Percentiles rank a stretch among this genome's conserved stretches.
These are phyloP conservation scores for Artemisia argyi DNA, from an alignment of 129 eudicot genomes.

Conservation along the genomic window DNA sequence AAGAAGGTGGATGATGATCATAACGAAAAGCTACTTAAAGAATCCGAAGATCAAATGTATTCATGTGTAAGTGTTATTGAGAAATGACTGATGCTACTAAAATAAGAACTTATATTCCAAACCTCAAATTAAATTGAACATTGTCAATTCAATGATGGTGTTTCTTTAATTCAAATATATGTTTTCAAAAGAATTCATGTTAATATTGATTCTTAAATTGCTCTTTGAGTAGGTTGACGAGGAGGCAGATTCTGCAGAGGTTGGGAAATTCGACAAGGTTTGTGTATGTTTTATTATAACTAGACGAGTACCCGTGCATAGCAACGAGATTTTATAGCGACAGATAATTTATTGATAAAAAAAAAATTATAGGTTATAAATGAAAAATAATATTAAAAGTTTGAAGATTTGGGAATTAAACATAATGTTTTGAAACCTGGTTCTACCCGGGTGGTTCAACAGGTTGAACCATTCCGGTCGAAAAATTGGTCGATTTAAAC, in stretches of 20 bases:
- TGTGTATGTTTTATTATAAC: slow-evolving; percentile 14
- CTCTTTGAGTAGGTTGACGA: slow-evolving; percentile 47
- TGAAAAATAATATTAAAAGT: too few relatives aligned
- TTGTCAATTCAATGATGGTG: background rate
- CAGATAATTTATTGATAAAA: too few relatives aligned
- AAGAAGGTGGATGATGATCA: slow-evolving; percentile 44
- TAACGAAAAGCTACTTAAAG: slow-evolving; percentile 37
- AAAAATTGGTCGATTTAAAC: too few relatives aligned
- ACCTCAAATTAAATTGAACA: background rate
- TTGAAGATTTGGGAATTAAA: too few relatives aligned
- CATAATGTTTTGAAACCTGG: too few relatives aligned
- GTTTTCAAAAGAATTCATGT: background rate
- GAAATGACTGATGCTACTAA: background rate
- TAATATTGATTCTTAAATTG: slow-evolving; percentile 17
- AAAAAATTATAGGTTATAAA: too few relatives aligned
- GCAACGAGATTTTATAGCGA: too few relatives aligned
- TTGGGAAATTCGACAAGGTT: slow-evolving; percentile 55
- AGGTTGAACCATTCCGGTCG: too few relatives aligned
- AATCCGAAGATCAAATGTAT: slow-evolving; percentile 28
- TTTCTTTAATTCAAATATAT: background rate
- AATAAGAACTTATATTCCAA: background rate
- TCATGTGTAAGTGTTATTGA: slow-evolving; percentile 26
- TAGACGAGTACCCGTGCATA: too few relatives aligned
- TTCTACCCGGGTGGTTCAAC: too few relatives aligned
- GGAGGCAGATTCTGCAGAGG: slow-evolving; percentile 69